Evolutionary conservation across 192 early-diverging fungal species (phyloP), one percentile per base, ranked within the genome.

Genomic region (Coemansia sp.): DNA sequence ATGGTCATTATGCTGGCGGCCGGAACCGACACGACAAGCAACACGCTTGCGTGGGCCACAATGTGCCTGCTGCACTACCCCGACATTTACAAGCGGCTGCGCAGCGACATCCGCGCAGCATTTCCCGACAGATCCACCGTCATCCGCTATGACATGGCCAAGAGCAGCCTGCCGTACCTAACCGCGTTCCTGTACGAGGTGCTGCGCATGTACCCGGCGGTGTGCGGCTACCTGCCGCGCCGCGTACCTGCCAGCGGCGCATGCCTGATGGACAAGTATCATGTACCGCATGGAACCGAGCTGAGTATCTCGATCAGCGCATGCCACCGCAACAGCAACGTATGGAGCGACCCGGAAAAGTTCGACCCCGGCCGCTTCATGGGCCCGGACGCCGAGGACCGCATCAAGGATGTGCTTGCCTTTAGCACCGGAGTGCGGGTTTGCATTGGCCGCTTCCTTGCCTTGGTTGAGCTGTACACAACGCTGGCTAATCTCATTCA

Each of bases 11-110:
- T 79, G 20, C 62, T 84, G 32, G 45, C 69, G 0, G 78, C 79
- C 0, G 83, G 83, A 17, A 77, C 78, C 29, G 83, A 84, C 34
- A 84, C 83, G 0, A 73, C 79, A 25, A 79, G 75, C 73, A 78
- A 72, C 50, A 77, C 79, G 38, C 40, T 81, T 25, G 41, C 61
- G 2, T 84, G 67, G 69, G 67, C 75, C 5, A 19, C 71, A 1
- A 71, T 76, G 63, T 62, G 68, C 25, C 40, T 84, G 33, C 59
- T 84, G 41, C 42, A 74, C 45, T 40, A 73, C 40, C 83, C 83
- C 0, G 17, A 49, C 2, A 36, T 74, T 10, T 46, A 70, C 40
- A 4, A 54, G 0, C 67, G 61, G 8, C 65, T 84, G 52, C 55
- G 69, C 14, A 43, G 41, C 2, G 71, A 81, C 5, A 57, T 84